Conservation (phyloP, 2,329 filamentous ascomycete species). For the Penicillium sumatraense region DNA sequence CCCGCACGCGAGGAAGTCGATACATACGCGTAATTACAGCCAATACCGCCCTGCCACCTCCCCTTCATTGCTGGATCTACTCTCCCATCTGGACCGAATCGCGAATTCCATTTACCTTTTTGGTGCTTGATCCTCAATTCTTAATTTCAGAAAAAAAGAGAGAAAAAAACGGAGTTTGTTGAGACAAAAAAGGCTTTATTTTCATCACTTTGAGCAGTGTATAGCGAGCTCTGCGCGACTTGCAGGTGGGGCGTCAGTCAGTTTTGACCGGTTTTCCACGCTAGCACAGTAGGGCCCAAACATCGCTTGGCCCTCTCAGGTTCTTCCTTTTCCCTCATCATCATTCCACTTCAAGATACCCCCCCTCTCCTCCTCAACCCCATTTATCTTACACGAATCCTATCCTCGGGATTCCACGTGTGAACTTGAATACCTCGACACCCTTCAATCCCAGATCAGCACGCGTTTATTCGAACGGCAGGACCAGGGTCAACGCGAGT, state of each 20-base stretch:
- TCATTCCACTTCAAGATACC: slow-evolving; percentile 34
- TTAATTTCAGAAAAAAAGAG: background rate
- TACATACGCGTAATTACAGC: slow-evolving; percentile 15
- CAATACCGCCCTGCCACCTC: slow-evolving; percentile 22
- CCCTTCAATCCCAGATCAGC: slow-evolving; percentile 18
- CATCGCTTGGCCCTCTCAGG: slow-evolving; percentile 45
- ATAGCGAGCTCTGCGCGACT: slow-evolving; percentile 26
- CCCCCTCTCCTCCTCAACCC: slow-evolving; percentile 17
- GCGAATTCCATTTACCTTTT: slow-evolving; percentile 16
- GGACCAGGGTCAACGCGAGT: slow-evolving; percentile 29
- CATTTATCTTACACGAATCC: slow-evolving; percentile 18
- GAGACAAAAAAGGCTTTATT: background rate
- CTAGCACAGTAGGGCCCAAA: slow-evolving; percentile 47
- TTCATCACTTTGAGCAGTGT: background rate
- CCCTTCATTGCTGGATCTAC: slow-evolving; percentile 32
- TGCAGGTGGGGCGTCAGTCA: slow-evolving; percentile 43
- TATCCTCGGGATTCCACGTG: slow-evolving; percentile 17
- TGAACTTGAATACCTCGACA: slow-evolving; percentile 19
- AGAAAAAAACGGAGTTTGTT: background rate
- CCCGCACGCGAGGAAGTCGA: background rate
- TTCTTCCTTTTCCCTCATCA: slow-evolving; percentile 38
- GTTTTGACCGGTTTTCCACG: slow-evolving; percentile 42
- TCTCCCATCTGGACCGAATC: slow-evolving; percentile 5
- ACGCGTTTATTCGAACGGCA: slow-evolving; percentile 24
- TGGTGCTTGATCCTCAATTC: slow-evolving; percentile 7